These are phyloP conservation scores for Hericium alpestre DNA, from an alignment of 768 basidiomycete species.

Conservation along the genomic window DNA sequence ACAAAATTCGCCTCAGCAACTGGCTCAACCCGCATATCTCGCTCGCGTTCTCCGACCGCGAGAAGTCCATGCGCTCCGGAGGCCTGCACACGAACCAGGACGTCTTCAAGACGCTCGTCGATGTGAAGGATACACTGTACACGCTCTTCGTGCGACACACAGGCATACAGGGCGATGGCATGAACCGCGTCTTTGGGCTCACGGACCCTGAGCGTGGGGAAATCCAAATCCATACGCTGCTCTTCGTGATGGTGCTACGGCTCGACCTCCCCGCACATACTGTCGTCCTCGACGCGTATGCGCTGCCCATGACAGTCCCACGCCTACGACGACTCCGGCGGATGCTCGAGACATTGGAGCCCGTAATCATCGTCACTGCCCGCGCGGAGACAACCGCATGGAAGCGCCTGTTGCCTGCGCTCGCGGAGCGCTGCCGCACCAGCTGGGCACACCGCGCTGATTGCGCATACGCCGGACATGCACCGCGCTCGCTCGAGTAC, in stretches of 20 bases:
- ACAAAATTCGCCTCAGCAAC: slow-evolving; percentile 21
- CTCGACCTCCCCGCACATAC: slow-evolving; percentile 41
- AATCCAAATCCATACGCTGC: slow-evolving; percentile 23
- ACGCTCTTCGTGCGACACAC: slow-evolving; percentile 16
- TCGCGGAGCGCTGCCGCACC: slow-evolving; percentile 42
- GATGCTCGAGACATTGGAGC: not conserved
- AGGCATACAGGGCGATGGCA: slow-evolving; percentile 15
- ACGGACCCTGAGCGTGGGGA: slow-evolving; percentile 1
- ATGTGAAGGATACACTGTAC: slow-evolving; percentile 25
- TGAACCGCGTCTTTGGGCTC: not conserved
- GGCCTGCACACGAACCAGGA: slow-evolving; percentile 7
- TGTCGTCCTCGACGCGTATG: slow-evolving; percentile 37
- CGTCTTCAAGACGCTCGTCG: slow-evolving; percentile 17
- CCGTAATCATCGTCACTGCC: slow-evolving; percentile 10
- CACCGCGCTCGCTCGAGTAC: slow-evolving; percentile 28
- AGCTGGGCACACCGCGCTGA: slow-evolving; percentile 33
- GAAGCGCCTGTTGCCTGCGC: slow-evolving; percentile 39
- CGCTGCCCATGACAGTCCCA: slow-evolving; percentile 27
- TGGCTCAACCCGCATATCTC: slow-evolving; percentile 22
- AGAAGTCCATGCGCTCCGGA: slow-evolving; percentile 10
- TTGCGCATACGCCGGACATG: slow-evolving; percentile 39
- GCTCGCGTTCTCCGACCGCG: slow-evolving; percentile 23
- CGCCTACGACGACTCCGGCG: not conserved
- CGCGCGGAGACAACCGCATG: slow-evolving; percentile 32
- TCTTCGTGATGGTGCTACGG: slow-evolving; percentile 37